Base-by-base conservation (phyloP, 2,329 filamentous ascomycete genomes). In the Dryadomyces quercus-mongolicae region DNA sequence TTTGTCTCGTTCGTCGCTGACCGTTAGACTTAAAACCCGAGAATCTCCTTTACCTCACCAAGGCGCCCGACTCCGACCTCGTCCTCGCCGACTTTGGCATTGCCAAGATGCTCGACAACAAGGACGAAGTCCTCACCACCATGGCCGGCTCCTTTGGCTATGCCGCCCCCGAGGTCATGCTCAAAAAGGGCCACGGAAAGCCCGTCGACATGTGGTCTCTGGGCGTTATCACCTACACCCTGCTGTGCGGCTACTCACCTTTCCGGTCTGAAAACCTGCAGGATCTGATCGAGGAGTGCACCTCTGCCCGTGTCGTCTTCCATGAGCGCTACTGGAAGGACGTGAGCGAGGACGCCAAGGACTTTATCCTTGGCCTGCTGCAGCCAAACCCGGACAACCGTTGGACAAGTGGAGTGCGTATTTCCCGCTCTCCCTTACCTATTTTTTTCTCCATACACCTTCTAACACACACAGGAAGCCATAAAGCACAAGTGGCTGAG, bases 131-230 rank as follows among this genome's bases (percentile, higher is more conserved):
- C 47, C 80, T 98, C 59, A 97, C 90, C 61, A 97, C 91, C 52
- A 98, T 98, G 93, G 93, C 93, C 46, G 93, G 93, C 46, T 97
- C 93, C 0, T 97, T 98, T 66, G 93, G 93, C 54, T 98, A 98
- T 65, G 93, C 93, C 20, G 93, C 93, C 1, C 93, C 93, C 9
- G 93, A 98, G 69, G 91, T 98, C 56, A 98, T 98, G 93, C 77
- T 95, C 60, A 96, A 96, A 76, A 84, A 88, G 66, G 93, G 93
- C 20, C 94, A 98, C 68, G 93, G 93, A 67, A 98, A 97, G 71
- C 89, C 93, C 5, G 93, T 97, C 38, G 93, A 98, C 67, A 95
- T 98, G 88, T 98, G 93, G 93, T 97, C 93, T 3, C 80, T 98
- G 71, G 93, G 93, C 58, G 93, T 98, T 64, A 98, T 98, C 65